Conservation (phyloP, 2,329 filamentous ascomycete genomes). For the Karstenula rhodostoma region DNA sequence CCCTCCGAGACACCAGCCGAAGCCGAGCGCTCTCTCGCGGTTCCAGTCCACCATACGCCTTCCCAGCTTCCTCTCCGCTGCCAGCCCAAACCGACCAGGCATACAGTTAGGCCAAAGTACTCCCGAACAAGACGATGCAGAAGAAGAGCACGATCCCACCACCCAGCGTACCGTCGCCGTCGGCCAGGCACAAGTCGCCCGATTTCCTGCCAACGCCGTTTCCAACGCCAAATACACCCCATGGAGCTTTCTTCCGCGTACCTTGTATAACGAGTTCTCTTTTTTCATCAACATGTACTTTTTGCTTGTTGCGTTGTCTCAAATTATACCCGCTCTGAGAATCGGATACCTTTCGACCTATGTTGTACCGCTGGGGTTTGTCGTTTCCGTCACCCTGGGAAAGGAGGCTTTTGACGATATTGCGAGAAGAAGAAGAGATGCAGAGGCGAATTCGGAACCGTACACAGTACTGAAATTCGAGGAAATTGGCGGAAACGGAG, state of each 20-base stretch:
- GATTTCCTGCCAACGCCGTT: slow-evolving; percentile 88
- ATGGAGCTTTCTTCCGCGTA: slow-evolving; percentile 91
- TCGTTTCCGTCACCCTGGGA: slow-evolving; percentile 88
- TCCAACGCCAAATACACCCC: slow-evolving; percentile 98
- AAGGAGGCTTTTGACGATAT: slow-evolving; percentile 98
- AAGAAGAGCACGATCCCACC: slow-evolving; percentile 64
- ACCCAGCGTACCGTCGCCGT: slow-evolving; percentile 79
- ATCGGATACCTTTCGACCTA: slow-evolving; percentile 97
- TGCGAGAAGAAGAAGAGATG: slow-evolving; percentile 81
- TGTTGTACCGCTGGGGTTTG: slow-evolving; percentile 89
- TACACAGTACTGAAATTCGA: slow-evolving; percentile 81
- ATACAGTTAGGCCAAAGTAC: slow-evolving; percentile 33
- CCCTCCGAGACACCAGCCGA: slow-evolving; percentile 33
- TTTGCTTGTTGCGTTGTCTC: slow-evolving; percentile 90
- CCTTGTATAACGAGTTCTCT: slow-evolving; percentile 97
- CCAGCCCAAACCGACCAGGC: slow-evolving; percentile 32
- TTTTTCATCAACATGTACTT: slow-evolving; percentile 99
- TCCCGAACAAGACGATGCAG: slow-evolving; percentile 52
- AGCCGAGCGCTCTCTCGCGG: slow-evolving; percentile 51
- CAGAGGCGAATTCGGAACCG: slow-evolving; percentile 91
- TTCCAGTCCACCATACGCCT: slow-evolving; percentile 66
- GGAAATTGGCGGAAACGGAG: slow-evolving; percentile 56
- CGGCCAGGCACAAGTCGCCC: slow-evolving; percentile 74
- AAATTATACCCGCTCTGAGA: slow-evolving; percentile 85
- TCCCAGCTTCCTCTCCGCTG: slow-evolving; percentile 67